A percentile compares a stretch with the other conserved stretches of the same genome.
These are phyloP conservation scores for Asterionellopsis glacialis DNA, from an alignment of 108 stramenopile genomes.

Conservation along the genomic window DNA sequence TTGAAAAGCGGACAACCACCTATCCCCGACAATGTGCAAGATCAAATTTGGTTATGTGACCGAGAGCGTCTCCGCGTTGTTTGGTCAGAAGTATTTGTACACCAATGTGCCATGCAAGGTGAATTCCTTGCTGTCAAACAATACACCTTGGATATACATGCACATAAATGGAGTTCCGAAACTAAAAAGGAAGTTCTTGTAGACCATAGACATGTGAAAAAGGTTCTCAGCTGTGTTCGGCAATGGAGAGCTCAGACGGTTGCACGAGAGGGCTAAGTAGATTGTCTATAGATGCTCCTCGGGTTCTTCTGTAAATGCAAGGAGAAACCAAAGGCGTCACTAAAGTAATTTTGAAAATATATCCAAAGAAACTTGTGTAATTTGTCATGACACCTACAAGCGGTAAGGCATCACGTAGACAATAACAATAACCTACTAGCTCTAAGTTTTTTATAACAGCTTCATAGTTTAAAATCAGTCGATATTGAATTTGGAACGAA, in stretches of 20 bases:
- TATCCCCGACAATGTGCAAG: conserved; percentile 79
- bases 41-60: conserved; percentile 90
- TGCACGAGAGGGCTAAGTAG: neutral
- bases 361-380: too few species aligned
- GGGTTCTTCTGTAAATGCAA: too few species aligned
- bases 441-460: too few species aligned
- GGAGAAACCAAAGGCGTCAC: too few species aligned
- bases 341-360: too few species aligned
- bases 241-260: conserved; percentile 67
- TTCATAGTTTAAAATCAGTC: too few species aligned
- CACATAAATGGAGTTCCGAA: conserved; percentile 60
- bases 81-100: conserved; percentile 66
- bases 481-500: too few species aligned
- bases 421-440: too few species aligned
- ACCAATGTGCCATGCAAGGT: conserved; percentile 53
- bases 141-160: conserved; percentile 43
- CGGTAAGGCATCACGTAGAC: too few species aligned
- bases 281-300: too few species aligned
- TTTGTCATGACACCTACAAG: too few species aligned
- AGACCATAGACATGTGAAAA: conserved; percentile 48
- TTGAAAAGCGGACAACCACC: conserved; percentile 33
- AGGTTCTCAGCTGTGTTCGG: conserved; percentile 55
- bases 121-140: conserved; percentile 70
- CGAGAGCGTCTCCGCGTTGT: conserved; percentile 66
- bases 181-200: conserved; percentile 51